These are phyloP conservation scores for Hapsidospora chrysogenum DNA, from an alignment of 495 filamentous ascomycete genomes.

Conservation along the genomic window DNA sequence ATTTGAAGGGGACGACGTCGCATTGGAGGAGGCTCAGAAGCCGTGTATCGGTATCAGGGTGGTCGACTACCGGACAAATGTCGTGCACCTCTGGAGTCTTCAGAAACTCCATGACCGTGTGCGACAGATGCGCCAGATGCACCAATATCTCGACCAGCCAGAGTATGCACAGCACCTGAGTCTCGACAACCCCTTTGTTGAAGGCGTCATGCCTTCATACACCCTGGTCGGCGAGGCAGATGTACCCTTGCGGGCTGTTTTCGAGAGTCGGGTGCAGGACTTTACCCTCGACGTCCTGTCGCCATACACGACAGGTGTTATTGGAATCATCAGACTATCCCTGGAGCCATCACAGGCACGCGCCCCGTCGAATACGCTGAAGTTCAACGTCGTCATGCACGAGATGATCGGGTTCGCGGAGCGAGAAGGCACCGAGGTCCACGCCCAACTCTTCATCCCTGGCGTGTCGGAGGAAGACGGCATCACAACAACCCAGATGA, in stretches of 20 bases:
- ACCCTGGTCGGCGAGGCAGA: constrained; percentile 88
- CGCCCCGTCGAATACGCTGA: constrained; percentile 79
- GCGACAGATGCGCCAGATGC: constrained; percentile 84
- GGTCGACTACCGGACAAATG: constrained; percentile 74
- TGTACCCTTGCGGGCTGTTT: constrained; percentile 84
- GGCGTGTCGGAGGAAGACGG: constrained; percentile 84
- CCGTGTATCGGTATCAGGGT: constrained; percentile 86
- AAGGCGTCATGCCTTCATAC: constrained; percentile 77
- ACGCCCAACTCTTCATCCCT: constrained; percentile 89
- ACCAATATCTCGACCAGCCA: constrained; percentile 87
- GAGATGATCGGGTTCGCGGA: constrained; percentile 94
- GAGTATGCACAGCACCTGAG: constrained; percentile 78
- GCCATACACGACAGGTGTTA: constrained; percentile 76
- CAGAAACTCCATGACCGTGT: constrained; percentile 82
- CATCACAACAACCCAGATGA: constrained; percentile 88
- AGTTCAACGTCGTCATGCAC: constrained; percentile 98
- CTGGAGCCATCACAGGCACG: constrained; percentile 89
- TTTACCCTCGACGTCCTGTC: constrained; percentile 80
- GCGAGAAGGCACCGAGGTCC: constrained; percentile 86
- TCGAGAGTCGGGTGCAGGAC: constrained; percentile 88
- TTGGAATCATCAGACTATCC: constrained; percentile 80
- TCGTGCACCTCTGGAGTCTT: constrained; percentile 88
- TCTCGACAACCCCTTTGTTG: constrained; percentile 72
- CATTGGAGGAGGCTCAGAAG: constrained; percentile 67
- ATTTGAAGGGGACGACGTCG: constrained; percentile 67